Conservation (phyloP, 2,329 filamentous ascomycete species). For the Cladosporium sp. region DNA sequence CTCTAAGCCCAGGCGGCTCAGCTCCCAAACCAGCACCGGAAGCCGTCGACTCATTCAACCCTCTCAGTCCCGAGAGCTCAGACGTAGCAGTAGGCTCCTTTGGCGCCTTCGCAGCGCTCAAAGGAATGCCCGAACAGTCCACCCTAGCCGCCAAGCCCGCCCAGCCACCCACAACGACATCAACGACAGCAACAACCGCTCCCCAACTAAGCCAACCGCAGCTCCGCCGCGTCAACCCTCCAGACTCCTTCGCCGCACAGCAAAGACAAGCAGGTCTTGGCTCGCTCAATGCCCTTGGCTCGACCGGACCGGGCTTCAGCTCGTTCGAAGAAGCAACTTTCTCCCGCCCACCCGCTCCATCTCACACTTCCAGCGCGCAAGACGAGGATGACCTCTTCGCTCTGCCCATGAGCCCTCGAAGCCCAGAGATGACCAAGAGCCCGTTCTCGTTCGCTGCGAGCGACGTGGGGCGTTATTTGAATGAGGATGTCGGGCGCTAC, state of each 20-base stretch:
- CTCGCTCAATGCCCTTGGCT: slow-evolving; percentile 47
- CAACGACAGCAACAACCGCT: slow-evolving; percentile 30
- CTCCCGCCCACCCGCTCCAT: slow-evolving; percentile 12
- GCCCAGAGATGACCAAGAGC: slow-evolving; percentile 80
- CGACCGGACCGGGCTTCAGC: slow-evolving; percentile 33
- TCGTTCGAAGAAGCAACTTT: slow-evolving; percentile 22
- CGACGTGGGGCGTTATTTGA: slow-evolving; percentile 39
- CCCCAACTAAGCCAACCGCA: slow-evolving; percentile 26
- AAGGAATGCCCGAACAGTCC: slow-evolving; percentile 42
- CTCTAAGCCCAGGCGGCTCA: slow-evolving; percentile 22
- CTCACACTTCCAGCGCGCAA: slow-evolving; percentile 31
- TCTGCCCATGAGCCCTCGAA: slow-evolving; percentile 79
- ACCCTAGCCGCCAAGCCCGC: slow-evolving; percentile 47
- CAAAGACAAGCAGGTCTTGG: slow-evolving; percentile 43
- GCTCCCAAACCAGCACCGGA: slow-evolving; percentile 35
- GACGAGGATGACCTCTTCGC: slow-evolving; percentile 81
- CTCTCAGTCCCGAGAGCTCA: slow-evolving; percentile 62
- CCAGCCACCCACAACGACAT: slow-evolving; percentile 34
- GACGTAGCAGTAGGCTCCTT: slow-evolving; percentile 65
- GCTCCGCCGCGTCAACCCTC: slow-evolving; percentile 32
- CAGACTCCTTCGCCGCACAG: slow-evolving; percentile 41
- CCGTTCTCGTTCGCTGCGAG: slow-evolving; percentile 66
- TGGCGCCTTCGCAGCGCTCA: slow-evolving; percentile 58
- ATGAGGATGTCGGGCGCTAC: slow-evolving; percentile 38
- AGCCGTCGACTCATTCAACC: slow-evolving; percentile 42